Evolutionary conservation across 176 grass and related monocot genomes (phyloP).

Genomic region (Eleusine coracana): DNA sequence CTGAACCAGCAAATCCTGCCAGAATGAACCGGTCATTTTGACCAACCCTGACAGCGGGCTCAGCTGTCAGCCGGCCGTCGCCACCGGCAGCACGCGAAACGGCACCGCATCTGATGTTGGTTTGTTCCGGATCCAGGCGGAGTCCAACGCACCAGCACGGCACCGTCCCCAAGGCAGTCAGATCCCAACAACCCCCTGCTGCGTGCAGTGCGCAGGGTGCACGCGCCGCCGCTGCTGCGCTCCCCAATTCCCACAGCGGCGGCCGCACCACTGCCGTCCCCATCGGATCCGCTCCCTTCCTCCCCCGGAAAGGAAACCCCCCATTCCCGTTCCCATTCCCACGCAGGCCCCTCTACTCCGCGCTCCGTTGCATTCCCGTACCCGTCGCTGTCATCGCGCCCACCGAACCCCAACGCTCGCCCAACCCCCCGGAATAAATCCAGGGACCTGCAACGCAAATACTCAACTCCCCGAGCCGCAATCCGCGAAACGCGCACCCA

Average conservation of each 20-base stretch:
- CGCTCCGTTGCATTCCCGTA: not conserved
- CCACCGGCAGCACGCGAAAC: conserved; percentile 26
- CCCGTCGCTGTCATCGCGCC: not conserved
- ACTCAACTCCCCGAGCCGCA: not conserved
- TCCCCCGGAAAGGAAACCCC: not conserved
- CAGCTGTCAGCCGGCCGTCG: not conserved
- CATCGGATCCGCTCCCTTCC: not conserved
- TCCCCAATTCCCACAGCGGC: not conserved
- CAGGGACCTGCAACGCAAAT: not conserved
- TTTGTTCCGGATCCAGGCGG: conserved; percentile 9
- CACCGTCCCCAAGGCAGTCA: not conserved
- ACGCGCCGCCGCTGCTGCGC: not conserved
- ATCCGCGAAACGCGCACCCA: conserved; percentile 35
- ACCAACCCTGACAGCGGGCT: not conserved
- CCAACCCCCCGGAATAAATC: conserved; percentile 27
- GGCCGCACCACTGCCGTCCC: not conserved
- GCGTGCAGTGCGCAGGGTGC: not conserved
- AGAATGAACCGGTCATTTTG: not conserved
- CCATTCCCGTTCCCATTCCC: not conserved
- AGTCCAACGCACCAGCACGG: not conserved
- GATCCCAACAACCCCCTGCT: not conserved
- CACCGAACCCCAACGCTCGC: conserved; percentile 6
- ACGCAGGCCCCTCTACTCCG: not conserved
- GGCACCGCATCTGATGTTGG: conserved; percentile 34
- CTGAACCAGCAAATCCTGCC: conserved; percentile 8